phyloP scores from a whole-genome alignment of 2,329 filamentous ascomycete species.

The Orbilia javanica region DNA sequence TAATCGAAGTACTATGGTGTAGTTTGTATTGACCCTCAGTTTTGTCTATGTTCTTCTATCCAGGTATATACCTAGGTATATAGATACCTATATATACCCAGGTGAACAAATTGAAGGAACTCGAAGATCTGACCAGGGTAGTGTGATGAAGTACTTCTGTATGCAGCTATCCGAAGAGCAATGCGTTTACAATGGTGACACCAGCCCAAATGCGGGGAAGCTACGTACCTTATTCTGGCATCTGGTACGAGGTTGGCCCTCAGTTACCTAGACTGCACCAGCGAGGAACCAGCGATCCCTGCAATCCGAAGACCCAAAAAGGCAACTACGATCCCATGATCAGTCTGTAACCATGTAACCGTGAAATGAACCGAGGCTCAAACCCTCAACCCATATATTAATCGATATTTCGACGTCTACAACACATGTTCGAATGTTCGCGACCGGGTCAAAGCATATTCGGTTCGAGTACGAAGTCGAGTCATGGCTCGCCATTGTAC shows the following conservation, averaged over 20 bases:
- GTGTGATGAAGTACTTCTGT: too few relatives aligned
- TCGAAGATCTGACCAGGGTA: too few relatives aligned
- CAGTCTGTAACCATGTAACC: neutral
- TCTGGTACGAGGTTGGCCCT: neutral
- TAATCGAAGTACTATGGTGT: neutral
- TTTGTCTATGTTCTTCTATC: too few relatives aligned
- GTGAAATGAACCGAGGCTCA: constrained; percentile 25
- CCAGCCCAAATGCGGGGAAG: constrained; percentile 31
- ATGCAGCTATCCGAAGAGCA: neutral
- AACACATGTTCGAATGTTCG: constrained; percentile 1
- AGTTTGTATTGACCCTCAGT: neutral
- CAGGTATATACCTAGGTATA: too few relatives aligned
- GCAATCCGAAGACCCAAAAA: constrained; percentile 7
- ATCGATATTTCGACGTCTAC: neutral
- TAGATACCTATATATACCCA: neutral
- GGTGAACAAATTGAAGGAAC: too few relatives aligned
- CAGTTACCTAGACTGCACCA: neutral
- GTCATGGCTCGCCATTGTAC: neutral
- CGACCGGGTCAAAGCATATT: too few relatives aligned
- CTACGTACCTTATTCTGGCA: neutral
- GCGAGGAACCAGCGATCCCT: neutral
- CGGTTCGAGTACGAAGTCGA: constrained; percentile 2
- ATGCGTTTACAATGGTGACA: neutral
- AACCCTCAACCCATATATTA: neutral
- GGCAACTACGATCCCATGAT: constrained; percentile 32